These are phyloP conservation scores for Drosera spatulata DNA, from an alignment of 179 eudicot genomes.

Conservation along the genomic window DNA sequence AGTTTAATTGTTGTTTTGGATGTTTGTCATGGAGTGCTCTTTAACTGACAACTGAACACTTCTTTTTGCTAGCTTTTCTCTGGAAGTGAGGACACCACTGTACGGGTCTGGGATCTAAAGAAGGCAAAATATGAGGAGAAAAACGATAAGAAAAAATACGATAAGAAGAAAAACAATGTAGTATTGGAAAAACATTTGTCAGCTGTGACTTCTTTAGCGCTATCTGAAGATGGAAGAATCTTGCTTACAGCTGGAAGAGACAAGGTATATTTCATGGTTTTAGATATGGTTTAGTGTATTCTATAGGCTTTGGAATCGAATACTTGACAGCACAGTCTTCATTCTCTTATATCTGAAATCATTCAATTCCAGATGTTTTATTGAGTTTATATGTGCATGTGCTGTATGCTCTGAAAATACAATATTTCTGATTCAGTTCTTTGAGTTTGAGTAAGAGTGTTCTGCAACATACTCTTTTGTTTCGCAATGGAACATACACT, in stretches of 20 bases:
- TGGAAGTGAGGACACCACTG: conserved; percentile 74
- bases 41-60: conserved; percentile 2
- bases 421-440: too few species aligned
- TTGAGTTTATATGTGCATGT: too few species aligned
- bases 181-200: conserved; percentile 79
- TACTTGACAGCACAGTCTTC: not conserved
- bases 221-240: conserved; percentile 72
- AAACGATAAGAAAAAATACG: too few species aligned
- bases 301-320: not conserved
- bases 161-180: conserved; percentile 7
- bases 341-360: too few species aligned
- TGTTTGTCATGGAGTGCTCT: not conserved
- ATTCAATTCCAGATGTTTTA: too few species aligned
- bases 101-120: conserved; percentile 81
- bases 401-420: too few species aligned
- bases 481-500: too few species aligned
- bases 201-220: conserved; percentile 69
- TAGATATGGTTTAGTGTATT: not conserved
- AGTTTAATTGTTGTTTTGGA: too few species aligned
- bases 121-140: conserved; percentile 46
- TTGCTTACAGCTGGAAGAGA: conserved; percentile 93
- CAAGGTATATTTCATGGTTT: conserved; percentile 32
- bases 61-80: conserved; percentile 59
- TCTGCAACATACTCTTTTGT: too few species aligned
- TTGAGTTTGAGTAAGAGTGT: too few species aligned